Evolutionary conservation across 2,329 filamentous ascomycete genomes (phyloP).

Genomic region (Epichloe baconii): DNA sequence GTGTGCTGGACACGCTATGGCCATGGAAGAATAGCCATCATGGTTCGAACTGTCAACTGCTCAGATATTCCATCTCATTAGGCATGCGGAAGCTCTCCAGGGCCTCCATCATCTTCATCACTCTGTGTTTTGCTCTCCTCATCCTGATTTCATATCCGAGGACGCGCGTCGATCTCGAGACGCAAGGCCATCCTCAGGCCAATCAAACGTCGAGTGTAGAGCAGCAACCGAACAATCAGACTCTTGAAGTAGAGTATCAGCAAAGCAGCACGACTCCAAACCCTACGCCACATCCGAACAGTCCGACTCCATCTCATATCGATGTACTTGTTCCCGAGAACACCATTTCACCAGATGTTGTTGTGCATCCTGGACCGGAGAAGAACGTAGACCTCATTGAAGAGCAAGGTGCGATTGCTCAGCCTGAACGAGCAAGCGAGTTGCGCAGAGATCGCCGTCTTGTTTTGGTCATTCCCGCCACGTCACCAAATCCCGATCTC

Average conservation of each 20-base stretch:
- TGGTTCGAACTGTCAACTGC: not conserved
- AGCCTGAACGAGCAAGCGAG: not conserved
- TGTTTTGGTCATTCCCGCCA: slow-evolving; percentile 8
- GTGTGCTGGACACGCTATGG: too few species aligned
- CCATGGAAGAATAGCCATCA: not conserved
- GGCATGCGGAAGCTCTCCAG: not conserved
- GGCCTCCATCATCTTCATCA: not conserved
- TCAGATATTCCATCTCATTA: not conserved
- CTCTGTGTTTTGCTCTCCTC: not conserved
- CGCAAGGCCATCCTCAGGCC: not conserved
- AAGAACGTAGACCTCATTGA: not conserved
- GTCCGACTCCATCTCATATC: not conserved
- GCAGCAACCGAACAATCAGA: not conserved
- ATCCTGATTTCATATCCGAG: not conserved
- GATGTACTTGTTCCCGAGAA: not conserved
- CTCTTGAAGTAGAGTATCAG: not conserved
- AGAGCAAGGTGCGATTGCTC: not conserved
- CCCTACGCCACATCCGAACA: not conserved
- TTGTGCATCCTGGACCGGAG: not conserved
- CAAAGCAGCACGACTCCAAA: not conserved
- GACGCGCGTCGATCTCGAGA: not conserved
- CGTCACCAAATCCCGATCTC: slow-evolving; percentile 9
- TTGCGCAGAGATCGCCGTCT: slow-evolving; percentile 7
- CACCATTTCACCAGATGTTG: not conserved
- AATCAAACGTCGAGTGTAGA: not conserved